Percentiles rank a stretch among this genome's conserved stretches.
phyloP scores from a whole-genome alignment of 192 early-diverging fungal species.

The Entomortierella beljakovae region DNA sequence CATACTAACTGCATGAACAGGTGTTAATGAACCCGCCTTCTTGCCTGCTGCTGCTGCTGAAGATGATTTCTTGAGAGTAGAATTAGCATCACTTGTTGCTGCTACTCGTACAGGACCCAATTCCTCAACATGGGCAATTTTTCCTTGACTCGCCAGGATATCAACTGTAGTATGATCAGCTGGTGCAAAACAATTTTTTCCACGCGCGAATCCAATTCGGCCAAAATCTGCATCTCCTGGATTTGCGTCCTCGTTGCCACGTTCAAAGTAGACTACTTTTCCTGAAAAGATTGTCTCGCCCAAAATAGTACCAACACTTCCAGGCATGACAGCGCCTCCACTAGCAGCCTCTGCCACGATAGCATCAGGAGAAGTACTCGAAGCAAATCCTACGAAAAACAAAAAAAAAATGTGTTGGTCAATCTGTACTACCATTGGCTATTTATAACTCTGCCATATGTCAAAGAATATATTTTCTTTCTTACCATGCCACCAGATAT shows the following conservation, averaged over 20 bases:
- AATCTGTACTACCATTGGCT: too few species aligned
- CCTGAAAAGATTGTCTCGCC: conserved; percentile 46
- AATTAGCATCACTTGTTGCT: conserved; percentile 18
- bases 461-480: neutral
- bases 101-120: conserved; percentile 27
- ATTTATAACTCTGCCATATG: neutral
- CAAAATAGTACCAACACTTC: conserved; percentile 42
- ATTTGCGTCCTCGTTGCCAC: conserved; percentile 22
- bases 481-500: conserved; percentile 50
- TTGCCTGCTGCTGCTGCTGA: too few species aligned
- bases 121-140: conserved; percentile 1
- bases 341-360: conserved; percentile 21
- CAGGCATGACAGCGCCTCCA: conserved; percentile 40
- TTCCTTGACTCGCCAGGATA: conserved; percentile 20
- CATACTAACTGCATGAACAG: neutral
- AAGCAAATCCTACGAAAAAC: conserved; percentile 29
- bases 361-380: conserved; percentile 34
- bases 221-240: conserved; percentile 43
- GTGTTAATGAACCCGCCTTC: neutral
- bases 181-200: conserved; percentile 44
- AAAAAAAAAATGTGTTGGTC: too few species aligned
- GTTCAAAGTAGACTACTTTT: conserved; percentile 46
- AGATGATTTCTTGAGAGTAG: neutral
- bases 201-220: conserved; percentile 38
- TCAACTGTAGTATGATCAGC: conserved; percentile 28